Evolutionary conservation across 352 stramenopile genomes (phyloP).

Genomic region (Elongisporangium undulatum): DNA sequence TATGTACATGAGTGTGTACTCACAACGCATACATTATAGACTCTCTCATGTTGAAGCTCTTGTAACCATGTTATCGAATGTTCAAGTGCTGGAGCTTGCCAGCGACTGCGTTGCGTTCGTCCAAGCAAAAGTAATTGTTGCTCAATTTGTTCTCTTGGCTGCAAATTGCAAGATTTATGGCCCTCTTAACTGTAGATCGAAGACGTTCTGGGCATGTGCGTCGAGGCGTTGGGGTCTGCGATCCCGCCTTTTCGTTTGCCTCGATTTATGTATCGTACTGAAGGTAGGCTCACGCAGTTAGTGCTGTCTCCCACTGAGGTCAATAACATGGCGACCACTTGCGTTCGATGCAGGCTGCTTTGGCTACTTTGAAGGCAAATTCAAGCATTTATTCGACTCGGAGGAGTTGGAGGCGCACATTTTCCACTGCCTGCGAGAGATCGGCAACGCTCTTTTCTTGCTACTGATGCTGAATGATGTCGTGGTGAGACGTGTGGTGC

Average conservation of each 20-base stretch:
- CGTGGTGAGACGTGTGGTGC: constrained; percentile 22
- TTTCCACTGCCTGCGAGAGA: constrained; percentile 75
- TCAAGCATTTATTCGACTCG: constrained; percentile 73
- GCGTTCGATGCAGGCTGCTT: constrained; percentile 49
- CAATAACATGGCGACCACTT: too few species aligned
- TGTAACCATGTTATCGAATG: constrained; percentile 20
- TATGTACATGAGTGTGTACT: background rate
- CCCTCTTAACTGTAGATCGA: constrained; percentile 28
- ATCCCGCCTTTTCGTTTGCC: constrained; percentile 76
- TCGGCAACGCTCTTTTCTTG: constrained; percentile 75
- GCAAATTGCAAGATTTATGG: background rate
- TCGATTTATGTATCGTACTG: constrained; percentile 56
- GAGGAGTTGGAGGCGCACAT: constrained; percentile 77
- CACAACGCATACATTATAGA: background rate
- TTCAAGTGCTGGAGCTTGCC: constrained; percentile 25
- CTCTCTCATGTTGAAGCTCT: constrained; percentile 18
- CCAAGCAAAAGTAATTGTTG: constrained; percentile 28
- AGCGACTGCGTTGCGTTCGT: constrained; percentile 27
- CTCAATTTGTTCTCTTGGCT: too few species aligned
- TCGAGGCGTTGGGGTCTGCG: constrained; percentile 59
- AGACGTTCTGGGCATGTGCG: constrained; percentile 65
- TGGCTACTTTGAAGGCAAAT: constrained; percentile 81
- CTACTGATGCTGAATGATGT: constrained; percentile 35
- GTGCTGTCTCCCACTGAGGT: too few species aligned
- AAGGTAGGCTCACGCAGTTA: too few species aligned